A percentile compares a stretch with the other conserved stretches of the same genome.
Evolutionary conservation across 352 stramenopile genomes (phyloP).

Genomic region (Phytopythium kandeliae): DNA sequence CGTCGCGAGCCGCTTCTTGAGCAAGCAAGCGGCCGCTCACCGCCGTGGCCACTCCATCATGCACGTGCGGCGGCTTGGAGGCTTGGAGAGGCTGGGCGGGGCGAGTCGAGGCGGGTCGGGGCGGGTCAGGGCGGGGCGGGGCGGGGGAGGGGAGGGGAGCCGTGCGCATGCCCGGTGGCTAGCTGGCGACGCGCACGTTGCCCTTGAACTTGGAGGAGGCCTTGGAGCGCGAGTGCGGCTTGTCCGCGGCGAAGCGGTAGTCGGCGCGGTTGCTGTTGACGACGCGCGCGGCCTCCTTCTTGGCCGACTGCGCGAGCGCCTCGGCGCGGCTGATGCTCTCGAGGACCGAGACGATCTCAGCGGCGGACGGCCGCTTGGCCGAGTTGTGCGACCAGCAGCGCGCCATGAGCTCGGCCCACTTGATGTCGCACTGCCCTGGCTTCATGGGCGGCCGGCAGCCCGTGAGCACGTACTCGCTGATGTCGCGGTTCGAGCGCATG

Average conservation of each 20-base stretch:
- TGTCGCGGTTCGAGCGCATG: conserved; percentile 64
- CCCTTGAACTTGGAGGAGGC: conserved; percentile 49
- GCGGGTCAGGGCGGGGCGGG: too few relatives aligned
- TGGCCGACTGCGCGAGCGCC: conserved; percentile 49
- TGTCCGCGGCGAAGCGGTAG: conserved; percentile 64
- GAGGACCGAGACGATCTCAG: conserved; percentile 76
- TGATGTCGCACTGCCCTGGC: conserved; percentile 68
- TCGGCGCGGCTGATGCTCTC: conserved; percentile 77
- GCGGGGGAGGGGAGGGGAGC: too few relatives aligned
- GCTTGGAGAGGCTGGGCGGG: too few relatives aligned
- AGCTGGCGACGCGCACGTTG: conserved; percentile 59
- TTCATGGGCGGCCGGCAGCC: conserved; percentile 74
- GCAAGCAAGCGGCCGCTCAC: too few relatives aligned
- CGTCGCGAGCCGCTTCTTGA: too few relatives aligned
- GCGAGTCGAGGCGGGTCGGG: too few relatives aligned
- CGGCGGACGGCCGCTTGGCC: conserved; percentile 56
- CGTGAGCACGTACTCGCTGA: conserved; percentile 68
- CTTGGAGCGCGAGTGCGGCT: conserved; percentile 39
- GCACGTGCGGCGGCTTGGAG: too few relatives aligned
- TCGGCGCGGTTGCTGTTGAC: conserved; percentile 79
- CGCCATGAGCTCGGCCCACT: conserved; percentile 82
- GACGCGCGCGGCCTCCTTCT: conserved; percentile 51
- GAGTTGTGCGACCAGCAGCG: conserved; percentile 82
- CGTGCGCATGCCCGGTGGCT: too few relatives aligned
- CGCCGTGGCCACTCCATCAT: too few relatives aligned